phyloP scores from a whole-genome alignment of 768 basidiomycete genomes.

The Terana coerulea region DNA sequence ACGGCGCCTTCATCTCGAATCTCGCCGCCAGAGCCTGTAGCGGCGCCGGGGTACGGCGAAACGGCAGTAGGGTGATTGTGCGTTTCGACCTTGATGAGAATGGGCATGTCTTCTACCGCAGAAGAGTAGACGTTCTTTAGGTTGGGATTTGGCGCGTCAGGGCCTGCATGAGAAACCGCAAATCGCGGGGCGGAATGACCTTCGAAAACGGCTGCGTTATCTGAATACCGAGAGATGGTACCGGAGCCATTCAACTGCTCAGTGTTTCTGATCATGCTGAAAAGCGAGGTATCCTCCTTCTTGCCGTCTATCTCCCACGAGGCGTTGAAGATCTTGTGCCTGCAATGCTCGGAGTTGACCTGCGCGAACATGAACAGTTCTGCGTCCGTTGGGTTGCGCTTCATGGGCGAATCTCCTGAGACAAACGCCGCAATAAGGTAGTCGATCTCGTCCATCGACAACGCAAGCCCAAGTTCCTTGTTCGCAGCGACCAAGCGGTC shows the following conservation, averaged over 20 bases:
- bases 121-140: constrained; percentile 46
- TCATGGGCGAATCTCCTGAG: constrained; percentile 59
- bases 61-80: constrained; percentile 99
- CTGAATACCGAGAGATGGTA: constrained; percentile 95
- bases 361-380: constrained; percentile 99
- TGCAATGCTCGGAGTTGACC: constrained; percentile 99
- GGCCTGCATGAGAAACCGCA: constrained; percentile 37
- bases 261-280: constrained; percentile 97
- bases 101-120: constrained; percentile 69
- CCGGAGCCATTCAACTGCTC: constrained; percentile 71
- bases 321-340: constrained; percentile 99
- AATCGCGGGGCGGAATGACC: constrained; percentile 78
- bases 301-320: constrained; percentile 86
- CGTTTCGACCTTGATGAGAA: constrained; percentile 97
- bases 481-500: constrained; percentile 74
- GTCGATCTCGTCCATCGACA: constrained; percentile 84
- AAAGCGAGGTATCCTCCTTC: constrained; percentile 67
- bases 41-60: constrained; percentile 97
- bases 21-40: constrained; percentile 97
- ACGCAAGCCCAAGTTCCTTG: constrained; percentile 81
- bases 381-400: constrained; percentile 90
- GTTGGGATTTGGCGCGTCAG: constrained; percentile 19
- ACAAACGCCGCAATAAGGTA: constrained; percentile 90
- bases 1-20: constrained; percentile 98
- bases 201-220: constrained; percentile 93